These are phyloP conservation scores for Penicillium hesseltinei DNA, from an alignment of 2,329 filamentous ascomycete species.

Conservation along the genomic window DNA sequence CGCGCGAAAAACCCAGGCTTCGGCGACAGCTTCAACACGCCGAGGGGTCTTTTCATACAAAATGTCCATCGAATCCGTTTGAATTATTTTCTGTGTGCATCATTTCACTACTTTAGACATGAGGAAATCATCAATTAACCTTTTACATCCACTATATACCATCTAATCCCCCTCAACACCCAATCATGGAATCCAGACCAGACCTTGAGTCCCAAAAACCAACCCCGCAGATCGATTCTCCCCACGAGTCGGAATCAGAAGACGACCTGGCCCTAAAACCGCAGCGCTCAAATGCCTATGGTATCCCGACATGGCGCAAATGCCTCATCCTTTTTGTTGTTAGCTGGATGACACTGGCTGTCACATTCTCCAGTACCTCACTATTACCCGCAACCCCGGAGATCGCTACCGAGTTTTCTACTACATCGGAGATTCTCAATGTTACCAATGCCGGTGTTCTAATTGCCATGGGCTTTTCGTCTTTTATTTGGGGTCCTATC, in stretches of 20 bases:
- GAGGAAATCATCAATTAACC: background rate
- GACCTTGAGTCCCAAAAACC: conserved; percentile 21
- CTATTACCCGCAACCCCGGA: conserved; percentile 42
- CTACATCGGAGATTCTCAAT: conserved; percentile 36
- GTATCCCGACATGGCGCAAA: conserved; percentile 40
- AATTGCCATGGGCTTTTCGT: conserved; percentile 40
- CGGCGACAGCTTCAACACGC: conserved; percentile 3
- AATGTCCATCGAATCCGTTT: background rate
- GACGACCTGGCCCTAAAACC: conserved; percentile 8
- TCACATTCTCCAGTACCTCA: conserved; percentile 46
- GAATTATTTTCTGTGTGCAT: background rate
- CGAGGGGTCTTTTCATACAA: conserved; percentile 5
- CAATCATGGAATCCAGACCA: conserved; percentile 12
- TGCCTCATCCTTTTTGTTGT: conserved; percentile 42
- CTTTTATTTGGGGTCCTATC: conserved; percentile 38
- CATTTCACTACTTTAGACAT: background rate
- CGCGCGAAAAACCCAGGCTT: background rate
- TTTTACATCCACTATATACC: background rate
- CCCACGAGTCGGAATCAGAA: conserved; percentile 18
- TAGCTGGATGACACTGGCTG: conserved; percentile 44
- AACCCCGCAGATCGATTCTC: conserved; percentile 11
- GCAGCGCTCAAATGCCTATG: conserved; percentile 21
- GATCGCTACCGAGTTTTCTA: conserved; percentile 40
- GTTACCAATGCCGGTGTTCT: conserved; percentile 40
- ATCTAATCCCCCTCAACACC: background rate